A percentile compares a stretch with the other conserved stretches of the same genome.
Evolutionary conservation across 192 early-diverging fungal genomes (phyloP).

Genomic region (Chytriomyces sp.): DNA sequence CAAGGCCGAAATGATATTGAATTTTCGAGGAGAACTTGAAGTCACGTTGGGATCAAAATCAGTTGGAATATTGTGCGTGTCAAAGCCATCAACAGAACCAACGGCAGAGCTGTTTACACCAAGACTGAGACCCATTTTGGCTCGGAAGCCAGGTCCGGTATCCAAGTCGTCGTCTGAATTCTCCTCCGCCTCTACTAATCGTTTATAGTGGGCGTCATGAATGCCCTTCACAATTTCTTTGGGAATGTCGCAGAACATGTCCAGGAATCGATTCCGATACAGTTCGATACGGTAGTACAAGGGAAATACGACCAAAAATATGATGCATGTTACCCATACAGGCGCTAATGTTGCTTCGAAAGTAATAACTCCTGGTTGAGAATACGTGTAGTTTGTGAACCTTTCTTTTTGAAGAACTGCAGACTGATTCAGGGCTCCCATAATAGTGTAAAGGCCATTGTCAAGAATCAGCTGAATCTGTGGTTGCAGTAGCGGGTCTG

Average conservation of each 20-base stretch:
- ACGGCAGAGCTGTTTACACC: neutral
- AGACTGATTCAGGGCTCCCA: constrained; percentile 37
- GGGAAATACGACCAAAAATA: constrained; percentile 41
- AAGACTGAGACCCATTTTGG: neutral
- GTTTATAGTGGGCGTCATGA: constrained; percentile 35
- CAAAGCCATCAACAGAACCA: neutral
- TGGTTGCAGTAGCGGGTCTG: neutral
- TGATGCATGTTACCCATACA: constrained; percentile 24
- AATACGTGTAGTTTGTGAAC: neutral
- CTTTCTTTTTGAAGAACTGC: constrained; percentile 4
- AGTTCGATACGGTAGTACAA: constrained; percentile 38
- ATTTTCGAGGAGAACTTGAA: constrained; percentile 3
- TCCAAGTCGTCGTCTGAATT: constrained; percentile 39
- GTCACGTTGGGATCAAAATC: neutral
- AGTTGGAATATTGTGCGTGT: neutral
- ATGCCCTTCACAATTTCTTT: constrained; percentile 53
- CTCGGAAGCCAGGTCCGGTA: constrained; percentile 15
- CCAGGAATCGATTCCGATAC: constrained; percentile 32
- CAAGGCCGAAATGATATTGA: constrained; percentile 6
- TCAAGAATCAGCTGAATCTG: constrained; percentile 19
- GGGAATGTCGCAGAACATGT: constrained; percentile 50
- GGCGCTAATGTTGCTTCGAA: constrained; percentile 32
- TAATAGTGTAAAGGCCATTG: constrained; percentile 33
- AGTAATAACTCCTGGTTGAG: constrained; percentile 6
- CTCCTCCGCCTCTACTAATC: constrained; percentile 27